Conservation (phyloP, 2,329 filamentous ascomycete species). For the Fusarium sp. region DNA sequence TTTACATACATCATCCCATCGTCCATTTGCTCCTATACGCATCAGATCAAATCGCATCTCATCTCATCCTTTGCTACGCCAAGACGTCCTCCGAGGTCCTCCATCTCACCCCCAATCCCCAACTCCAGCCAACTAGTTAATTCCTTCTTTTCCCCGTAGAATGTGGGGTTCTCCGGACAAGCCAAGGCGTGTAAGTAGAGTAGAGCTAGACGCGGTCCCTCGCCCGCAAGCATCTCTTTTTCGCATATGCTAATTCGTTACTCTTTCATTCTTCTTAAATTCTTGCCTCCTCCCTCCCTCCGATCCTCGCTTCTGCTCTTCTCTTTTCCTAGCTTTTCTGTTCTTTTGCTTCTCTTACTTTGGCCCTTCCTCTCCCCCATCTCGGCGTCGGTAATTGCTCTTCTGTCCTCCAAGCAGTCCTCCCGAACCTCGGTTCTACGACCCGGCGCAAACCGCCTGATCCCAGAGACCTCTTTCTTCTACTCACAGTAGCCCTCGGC, state of each 20-base stretch:
- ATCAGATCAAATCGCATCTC: too few relatives aligned
- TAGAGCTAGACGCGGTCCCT: slow-evolving; percentile 21
- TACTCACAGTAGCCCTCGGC: slow-evolving; percentile 5
- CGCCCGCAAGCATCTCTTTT: slow-evolving; percentile 18
- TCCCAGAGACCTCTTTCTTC: not conserved
- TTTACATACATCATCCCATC: fast-evolving
- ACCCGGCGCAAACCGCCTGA: slow-evolving; percentile 22
- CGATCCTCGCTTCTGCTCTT: slow-evolving; percentile 11
- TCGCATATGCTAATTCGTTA: slow-evolving; percentile 20
- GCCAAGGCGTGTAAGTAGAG: slow-evolving; percentile 30
- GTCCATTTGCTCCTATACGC: not conserved
- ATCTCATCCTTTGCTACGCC: not conserved
- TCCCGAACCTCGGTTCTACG: slow-evolving; percentile 38
- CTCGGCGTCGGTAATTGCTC: slow-evolving; percentile 1
- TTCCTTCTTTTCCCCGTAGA: slow-evolving; percentile 22
- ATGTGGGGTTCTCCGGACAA: slow-evolving; percentile 37
- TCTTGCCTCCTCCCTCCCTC: slow-evolving; percentile 11
- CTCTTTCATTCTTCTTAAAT: slow-evolving; percentile 22
- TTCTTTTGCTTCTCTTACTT: not conserved
- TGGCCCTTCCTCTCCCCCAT: not conserved
- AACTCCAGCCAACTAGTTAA: slow-evolving; percentile 25
- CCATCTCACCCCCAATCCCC: slow-evolving; percentile 25
- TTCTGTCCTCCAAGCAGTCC: slow-evolving; percentile 17
- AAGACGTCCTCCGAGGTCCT: slow-evolving; percentile 28
- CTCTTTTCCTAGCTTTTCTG: slow-evolving; percentile 10